Evolutionary conservation across 345 rosid species (phyloP).

Genomic region (Citrus sp.): DNA sequence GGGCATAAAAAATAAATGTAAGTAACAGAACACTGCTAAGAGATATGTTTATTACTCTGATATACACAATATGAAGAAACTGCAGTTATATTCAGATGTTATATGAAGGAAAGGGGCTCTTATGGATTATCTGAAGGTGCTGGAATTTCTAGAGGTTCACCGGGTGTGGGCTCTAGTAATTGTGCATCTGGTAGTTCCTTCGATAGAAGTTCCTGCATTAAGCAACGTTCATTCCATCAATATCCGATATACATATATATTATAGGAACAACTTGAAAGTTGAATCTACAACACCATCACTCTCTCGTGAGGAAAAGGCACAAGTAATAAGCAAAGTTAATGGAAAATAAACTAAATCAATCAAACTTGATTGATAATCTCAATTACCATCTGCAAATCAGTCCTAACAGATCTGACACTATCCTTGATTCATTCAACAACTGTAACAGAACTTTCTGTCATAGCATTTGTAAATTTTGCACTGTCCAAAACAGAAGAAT

Average conservation of each 20-base stretch:
- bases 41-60: neutral
- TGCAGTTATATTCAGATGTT: neutral
- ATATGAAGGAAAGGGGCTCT: neutral
- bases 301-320: neutral
- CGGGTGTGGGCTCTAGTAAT: conserved; percentile 68
- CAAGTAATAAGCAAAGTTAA: neutral
- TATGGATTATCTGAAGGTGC: conserved; percentile 20
- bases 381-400: neutral
- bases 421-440: neutral
- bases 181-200: conserved; percentile 64
- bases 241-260: neutral
- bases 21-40: neutral
- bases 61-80: neutral
- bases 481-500: neutral
- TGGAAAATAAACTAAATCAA: neutral
- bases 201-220: conserved; percentile 56
- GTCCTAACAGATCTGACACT: neutral
- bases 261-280: neutral
- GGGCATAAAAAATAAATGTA: neutral
- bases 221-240: neutral
- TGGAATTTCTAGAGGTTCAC: conserved; percentile 57
- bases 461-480: neutral
- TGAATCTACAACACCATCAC: neutral
- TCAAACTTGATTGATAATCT: neutral
- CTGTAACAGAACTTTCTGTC: neutral